Evolutionary conservation across 108 stramenopile genomes (phyloP).

Genomic region (Pseudonitzschia multistriata): DNA sequence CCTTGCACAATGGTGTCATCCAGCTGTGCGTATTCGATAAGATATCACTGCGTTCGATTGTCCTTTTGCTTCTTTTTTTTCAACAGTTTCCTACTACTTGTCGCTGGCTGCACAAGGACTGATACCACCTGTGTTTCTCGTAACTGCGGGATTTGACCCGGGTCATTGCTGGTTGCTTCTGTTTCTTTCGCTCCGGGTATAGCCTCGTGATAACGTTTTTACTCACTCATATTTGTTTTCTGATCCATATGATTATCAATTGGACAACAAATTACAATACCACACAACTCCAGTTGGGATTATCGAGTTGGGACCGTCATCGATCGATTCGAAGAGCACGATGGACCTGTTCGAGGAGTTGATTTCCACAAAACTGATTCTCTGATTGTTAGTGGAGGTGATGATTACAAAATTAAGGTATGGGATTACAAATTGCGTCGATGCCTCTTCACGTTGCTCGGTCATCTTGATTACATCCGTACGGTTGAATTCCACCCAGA

Average conservation of each 20-base stretch:
- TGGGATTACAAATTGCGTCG: constrained; percentile 99
- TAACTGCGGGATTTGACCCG: too few species aligned
- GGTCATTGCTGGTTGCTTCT: too few species aligned
- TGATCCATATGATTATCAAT: background rate
- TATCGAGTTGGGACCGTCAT: constrained; percentile 99
- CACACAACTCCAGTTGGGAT: constrained; percentile 85
- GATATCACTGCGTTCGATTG: background rate
- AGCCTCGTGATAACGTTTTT: too few species aligned
- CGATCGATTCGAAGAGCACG: constrained; percentile 99
- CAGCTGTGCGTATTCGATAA: constrained; percentile 83
- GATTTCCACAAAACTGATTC: constrained; percentile 97
- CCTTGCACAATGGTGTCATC: constrained; percentile 98
- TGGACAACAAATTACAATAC: background rate
- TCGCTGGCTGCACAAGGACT: too few species aligned
- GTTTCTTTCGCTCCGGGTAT: too few species aligned
- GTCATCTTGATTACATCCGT: constrained; percentile 99
- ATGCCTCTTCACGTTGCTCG: constrained; percentile 97
- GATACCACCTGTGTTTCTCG: too few species aligned
- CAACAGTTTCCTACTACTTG: too few species aligned
- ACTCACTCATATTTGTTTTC: background rate
- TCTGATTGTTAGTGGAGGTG: constrained; percentile 96
- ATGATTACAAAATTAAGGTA: constrained; percentile 99
- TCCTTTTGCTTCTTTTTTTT: background rate
- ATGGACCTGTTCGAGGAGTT: constrained; percentile 98
- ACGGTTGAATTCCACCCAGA: constrained; percentile 99